phyloP scores from a whole-genome alignment of 345 rosid species.

The Moricandia arvensis region DNA sequence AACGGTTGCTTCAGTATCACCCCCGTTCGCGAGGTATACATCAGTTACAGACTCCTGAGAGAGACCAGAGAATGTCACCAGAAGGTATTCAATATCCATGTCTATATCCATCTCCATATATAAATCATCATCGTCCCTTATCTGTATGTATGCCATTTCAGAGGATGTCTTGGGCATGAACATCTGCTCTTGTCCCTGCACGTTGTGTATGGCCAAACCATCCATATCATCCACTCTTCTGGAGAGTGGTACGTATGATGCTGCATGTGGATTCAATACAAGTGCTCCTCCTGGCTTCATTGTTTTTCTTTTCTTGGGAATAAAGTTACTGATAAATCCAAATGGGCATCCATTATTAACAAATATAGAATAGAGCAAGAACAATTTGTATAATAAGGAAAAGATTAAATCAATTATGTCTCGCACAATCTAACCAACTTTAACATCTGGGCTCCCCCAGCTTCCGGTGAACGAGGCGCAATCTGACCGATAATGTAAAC shows the following conservation, averaged over 20 bases:
- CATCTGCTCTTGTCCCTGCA: constrained; percentile 27
- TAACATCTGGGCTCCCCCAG: too few relatives aligned
- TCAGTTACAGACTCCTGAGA: constrained; percentile 76
- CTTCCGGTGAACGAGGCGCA: too few relatives aligned
- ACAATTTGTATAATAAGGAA: not conserved
- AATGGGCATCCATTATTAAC: not conserved
- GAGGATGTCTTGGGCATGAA: constrained; percentile 36
- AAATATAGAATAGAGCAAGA: not conserved
- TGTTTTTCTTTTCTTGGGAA: constrained; percentile 21
- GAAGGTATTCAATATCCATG: constrained; percentile 70
- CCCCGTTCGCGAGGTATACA: constrained; percentile 66
- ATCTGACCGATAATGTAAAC: too few relatives aligned
- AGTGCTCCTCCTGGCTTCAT: constrained; percentile 69
- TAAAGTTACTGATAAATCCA: not conserved
- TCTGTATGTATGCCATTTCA: constrained; percentile 43
- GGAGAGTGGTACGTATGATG: constrained; percentile 68
- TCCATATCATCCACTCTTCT: constrained; percentile 50
- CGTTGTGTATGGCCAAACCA: constrained; percentile 10
- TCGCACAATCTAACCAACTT: too few relatives aligned
- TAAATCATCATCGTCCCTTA: constrained; percentile 65
- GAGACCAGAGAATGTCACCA: constrained; percentile 65
- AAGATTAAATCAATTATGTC: not conserved
- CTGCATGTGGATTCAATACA: constrained; percentile 81
- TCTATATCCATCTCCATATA: constrained; percentile 54
- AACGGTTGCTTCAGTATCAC: constrained; percentile 67